Evolutionary conservation across 2,329 filamentous ascomycete genomes (phyloP).

Genomic region (Colletotrichum theobromicola): DNA sequence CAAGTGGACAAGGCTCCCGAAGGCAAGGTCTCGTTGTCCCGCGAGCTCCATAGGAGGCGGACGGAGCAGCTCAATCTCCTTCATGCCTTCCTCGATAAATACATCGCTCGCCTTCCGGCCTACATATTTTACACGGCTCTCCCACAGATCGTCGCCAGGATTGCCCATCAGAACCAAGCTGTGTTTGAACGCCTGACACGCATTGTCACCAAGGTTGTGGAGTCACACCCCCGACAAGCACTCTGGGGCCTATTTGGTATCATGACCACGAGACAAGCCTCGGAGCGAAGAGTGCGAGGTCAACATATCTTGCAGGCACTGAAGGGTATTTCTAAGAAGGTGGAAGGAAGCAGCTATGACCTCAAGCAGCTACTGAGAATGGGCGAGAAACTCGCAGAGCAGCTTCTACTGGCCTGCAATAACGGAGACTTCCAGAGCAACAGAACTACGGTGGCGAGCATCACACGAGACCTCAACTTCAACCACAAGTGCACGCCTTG

Average conservation of each 20-base stretch:
- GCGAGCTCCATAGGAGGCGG: constrained; percentile 59
- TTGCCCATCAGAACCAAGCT: constrained; percentile 80
- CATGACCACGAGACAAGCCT: constrained; percentile 76
- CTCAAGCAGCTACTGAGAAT: constrained; percentile 75
- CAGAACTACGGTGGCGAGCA: constrained; percentile 71
- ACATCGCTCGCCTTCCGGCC: constrained; percentile 73
- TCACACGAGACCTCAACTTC: constrained; percentile 81
- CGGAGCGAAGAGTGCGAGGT: constrained; percentile 66
- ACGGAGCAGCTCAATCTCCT: constrained; percentile 71
- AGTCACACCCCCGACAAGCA: constrained; percentile 86
- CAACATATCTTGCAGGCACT: constrained; percentile 57
- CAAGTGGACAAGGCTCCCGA: constrained; percentile 69
- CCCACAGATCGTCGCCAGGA: constrained; percentile 93
- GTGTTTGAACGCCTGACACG: constrained; percentile 79
- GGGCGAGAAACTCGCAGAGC: constrained; percentile 83
- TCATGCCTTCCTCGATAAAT: constrained; percentile 80
- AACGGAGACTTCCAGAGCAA: constrained; percentile 75
- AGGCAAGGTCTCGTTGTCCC: constrained; percentile 56
- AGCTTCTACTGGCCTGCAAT: constrained; percentile 81
- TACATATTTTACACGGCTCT: constrained; percentile 84
- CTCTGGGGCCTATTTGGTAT: constrained; percentile 91
- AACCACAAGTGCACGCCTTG: constrained; percentile 84
- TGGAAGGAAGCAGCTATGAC: constrained; percentile 59
- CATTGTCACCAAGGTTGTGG: constrained; percentile 87
- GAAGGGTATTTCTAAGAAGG: constrained; percentile 52